Conservation (phyloP, 2,329 filamentous ascomycete genomes). For the Pseudocercospora pini-densiflorae region DNA sequence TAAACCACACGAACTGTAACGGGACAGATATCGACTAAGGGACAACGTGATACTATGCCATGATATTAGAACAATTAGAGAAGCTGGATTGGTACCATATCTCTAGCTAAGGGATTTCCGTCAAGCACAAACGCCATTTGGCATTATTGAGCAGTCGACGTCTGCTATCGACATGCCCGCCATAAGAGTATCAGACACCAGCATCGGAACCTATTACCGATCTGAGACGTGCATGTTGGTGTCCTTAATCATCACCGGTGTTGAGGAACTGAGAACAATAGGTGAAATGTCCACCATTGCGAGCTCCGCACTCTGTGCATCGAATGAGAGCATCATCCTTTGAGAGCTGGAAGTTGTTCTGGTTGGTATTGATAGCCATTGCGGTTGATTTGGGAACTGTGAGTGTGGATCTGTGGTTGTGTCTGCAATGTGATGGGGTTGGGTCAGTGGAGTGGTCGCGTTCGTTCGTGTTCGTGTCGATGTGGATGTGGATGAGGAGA, state of each 20-base stretch:
- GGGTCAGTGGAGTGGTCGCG: neutral
- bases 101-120: neutral
- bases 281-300: slow-evolving; percentile 10
- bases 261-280: slow-evolving; percentile 5
- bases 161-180: neutral
- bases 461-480: neutral
- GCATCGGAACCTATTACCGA: neutral
- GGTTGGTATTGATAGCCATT: neutral
- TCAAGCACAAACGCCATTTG: neutral
- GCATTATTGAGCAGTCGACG: neutral
- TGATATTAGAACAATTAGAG: neutral
- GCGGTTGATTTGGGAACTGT: neutral
- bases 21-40: neutral
- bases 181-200: neutral
- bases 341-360: neutral
- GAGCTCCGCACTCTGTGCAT: slow-evolving; percentile 11
- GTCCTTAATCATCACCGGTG: neutral
- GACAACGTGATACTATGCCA: too few species aligned
- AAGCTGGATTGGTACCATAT: neutral
- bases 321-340: slow-evolving; percentile 14
- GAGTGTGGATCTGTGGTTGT: neutral
- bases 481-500: neutral
- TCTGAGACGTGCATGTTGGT: neutral
- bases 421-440: neutral
- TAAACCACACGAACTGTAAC: neutral